Evolutionary conservation across 2,329 filamentous ascomycete genomes (phyloP).

Genomic region (Colletotrichum liriopes): DNA sequence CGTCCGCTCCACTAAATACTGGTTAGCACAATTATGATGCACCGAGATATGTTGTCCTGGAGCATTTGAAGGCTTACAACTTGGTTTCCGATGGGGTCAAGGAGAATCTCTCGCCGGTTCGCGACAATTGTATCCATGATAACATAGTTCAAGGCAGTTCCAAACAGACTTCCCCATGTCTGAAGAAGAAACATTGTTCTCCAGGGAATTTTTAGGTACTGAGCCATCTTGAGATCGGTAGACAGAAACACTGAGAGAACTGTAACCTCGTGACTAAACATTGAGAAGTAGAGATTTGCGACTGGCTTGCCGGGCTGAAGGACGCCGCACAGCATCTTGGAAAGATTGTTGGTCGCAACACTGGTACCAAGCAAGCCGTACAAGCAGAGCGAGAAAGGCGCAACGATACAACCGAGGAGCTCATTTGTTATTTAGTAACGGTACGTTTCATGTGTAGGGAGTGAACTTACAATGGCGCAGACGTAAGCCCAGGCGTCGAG

Average conservation of each 20-base stretch:
- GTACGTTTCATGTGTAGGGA: too few relatives aligned
- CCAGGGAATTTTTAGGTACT: conserved; percentile 81
- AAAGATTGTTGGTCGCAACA: conserved; percentile 51
- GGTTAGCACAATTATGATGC: not conserved
- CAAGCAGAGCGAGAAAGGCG: conserved; percentile 39
- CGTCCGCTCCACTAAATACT: conserved; percentile 60
- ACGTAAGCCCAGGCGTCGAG: conserved; percentile 41
- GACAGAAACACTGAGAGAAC: conserved; percentile 52
- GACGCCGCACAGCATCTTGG: conserved; percentile 65
- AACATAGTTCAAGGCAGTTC: conserved; percentile 61
- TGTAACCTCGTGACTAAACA: conserved; percentile 53
- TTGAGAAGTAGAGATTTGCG: conserved; percentile 62
- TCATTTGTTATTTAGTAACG: not conserved
- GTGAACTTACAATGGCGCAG: conserved; percentile 32
- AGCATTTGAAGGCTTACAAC: conserved; percentile 15
- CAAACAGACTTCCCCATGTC: conserved; percentile 58
- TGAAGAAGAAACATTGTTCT: conserved; percentile 78
- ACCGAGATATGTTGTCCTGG: fast-evolving
- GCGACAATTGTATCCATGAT: conserved; percentile 63
- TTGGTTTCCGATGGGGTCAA: conserved; percentile 43
- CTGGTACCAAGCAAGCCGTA: conserved; percentile 37
- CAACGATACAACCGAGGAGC: conserved; percentile 40
- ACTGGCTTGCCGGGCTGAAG: conserved; percentile 58
- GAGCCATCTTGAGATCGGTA: conserved; percentile 77
- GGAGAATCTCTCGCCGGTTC: conserved; percentile 58